These are phyloP conservation scores for Lepidopterella palustris DNA, from an alignment of 495 filamentous ascomycete genomes.

Conservation along the genomic window DNA sequence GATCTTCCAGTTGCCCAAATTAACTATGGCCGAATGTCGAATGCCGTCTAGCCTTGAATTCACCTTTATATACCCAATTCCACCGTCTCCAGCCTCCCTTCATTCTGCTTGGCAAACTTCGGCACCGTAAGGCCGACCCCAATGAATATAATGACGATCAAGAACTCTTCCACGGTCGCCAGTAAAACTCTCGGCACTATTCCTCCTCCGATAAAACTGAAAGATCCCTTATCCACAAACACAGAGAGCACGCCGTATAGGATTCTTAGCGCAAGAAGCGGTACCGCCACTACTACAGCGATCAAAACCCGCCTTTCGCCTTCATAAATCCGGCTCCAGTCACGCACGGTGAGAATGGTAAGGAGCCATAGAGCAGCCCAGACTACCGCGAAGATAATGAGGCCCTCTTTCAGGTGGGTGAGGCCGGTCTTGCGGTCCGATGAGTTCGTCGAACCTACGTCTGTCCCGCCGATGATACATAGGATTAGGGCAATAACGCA, in stretches of 20 bases:
- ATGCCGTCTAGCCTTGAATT: too few relatives aligned
- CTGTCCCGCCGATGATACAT: conserved; percentile 24
- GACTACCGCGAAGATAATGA: conserved; percentile 23
- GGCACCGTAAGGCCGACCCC: background rate
- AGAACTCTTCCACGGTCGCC: conserved; percentile 28
- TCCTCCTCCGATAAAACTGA: conserved; percentile 17
- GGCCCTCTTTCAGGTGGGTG: conserved; percentile 13
- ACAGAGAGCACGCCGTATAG: conserved; percentile 19
- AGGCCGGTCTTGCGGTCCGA: background rate
- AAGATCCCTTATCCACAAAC: conserved; percentile 18
- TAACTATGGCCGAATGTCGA: too few relatives aligned
- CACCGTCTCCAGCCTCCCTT: too few relatives aligned
- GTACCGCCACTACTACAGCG: conserved; percentile 20
- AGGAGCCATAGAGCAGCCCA: conserved; percentile 9
- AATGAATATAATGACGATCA: conserved; percentile 19
- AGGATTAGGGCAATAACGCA: conserved; percentile 27
- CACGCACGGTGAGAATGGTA: conserved; percentile 6
- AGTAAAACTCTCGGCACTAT: conserved; percentile 16
- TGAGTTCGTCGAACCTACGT: background rate
- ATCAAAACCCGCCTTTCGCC: conserved; percentile 18
- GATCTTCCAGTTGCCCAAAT: too few relatives aligned
- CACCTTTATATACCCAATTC: too few relatives aligned
- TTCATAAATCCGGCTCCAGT: background rate
- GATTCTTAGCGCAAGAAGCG: conserved; percentile 18
- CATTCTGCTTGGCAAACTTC: too few relatives aligned